phyloP scores from a whole-genome alignment of 495 filamentous ascomycete species.

The Oleoguttula mirabilis region DNA sequence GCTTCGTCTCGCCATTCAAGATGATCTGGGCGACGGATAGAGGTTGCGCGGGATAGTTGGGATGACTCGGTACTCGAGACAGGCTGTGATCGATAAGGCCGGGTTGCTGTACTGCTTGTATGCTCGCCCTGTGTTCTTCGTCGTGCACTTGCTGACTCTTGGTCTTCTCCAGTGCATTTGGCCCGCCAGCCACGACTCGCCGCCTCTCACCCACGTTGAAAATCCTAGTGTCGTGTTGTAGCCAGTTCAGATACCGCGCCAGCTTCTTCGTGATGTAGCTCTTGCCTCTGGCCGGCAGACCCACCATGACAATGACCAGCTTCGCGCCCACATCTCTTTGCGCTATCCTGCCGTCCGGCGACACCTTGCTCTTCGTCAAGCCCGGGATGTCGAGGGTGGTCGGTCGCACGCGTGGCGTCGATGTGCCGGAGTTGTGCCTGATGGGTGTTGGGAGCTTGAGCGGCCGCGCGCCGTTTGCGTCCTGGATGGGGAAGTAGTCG shows the following conservation, averaged over 20 bases:
- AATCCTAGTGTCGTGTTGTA: constrained; percentile 86
- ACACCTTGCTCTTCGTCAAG: constrained; percentile 84
- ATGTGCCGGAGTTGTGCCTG: constrained; percentile 38
- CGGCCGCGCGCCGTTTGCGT: neutral
- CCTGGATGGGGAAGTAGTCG: constrained; percentile 12
- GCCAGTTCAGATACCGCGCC: constrained; percentile 88
- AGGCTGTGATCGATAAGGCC: constrained; percentile 21
- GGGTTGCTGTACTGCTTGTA: constrained; percentile 20
- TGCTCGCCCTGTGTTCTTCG: constrained; percentile 3
- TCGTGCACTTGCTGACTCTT: constrained; percentile 8
- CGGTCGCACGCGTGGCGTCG: constrained; percentile 40
- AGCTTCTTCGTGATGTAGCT: constrained; percentile 98
- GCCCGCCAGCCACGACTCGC: constrained; percentile 59
- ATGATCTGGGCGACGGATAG: constrained; percentile 26
- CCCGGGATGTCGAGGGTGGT: constrained; percentile 41
- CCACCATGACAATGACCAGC: constrained; percentile 96
- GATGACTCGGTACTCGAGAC: neutral
- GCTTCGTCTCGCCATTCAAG: constrained; percentile 27
- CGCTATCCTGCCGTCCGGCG: constrained; percentile 86
- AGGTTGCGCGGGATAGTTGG: neutral
- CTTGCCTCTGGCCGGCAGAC: constrained; percentile 86
- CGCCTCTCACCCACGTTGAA: constrained; percentile 95
- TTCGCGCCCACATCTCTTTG: constrained; percentile 88
- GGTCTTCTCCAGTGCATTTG: constrained; percentile 24
- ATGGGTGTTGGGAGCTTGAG: constrained; percentile 31